phyloP scores from a whole-genome alignment of 2,329 filamentous ascomycete species.

The Zymoseptoria ardabiliae region DNA sequence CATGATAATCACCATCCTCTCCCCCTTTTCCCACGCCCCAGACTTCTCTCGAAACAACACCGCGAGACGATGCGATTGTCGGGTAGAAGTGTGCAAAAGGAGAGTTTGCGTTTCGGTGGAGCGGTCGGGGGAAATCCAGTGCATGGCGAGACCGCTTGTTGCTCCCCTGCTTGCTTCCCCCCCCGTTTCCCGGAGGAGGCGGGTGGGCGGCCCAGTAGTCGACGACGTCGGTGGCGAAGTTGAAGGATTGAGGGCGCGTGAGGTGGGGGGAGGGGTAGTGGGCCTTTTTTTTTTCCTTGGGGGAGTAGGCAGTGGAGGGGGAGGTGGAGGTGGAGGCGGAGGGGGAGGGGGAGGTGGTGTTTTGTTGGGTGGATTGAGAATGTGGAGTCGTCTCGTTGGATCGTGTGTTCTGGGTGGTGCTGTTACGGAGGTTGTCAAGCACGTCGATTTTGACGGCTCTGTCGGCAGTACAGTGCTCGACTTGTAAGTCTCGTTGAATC shows the following conservation, averaged over 20 bases:
- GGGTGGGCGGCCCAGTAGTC: slow-evolving; percentile 33
- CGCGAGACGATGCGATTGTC: slow-evolving; percentile 32
- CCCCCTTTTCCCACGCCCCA: slow-evolving; percentile 28
- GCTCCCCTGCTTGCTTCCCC: too few relatives aligned
- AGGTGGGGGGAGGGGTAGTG: slow-evolving; percentile 21
- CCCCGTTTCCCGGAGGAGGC: slow-evolving; percentile 18
- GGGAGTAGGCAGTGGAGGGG: too few relatives aligned
- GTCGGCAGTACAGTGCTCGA: too few relatives aligned
- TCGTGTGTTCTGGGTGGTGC: too few relatives aligned
- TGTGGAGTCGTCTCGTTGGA: too few relatives aligned
- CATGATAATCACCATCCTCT: slow-evolving; percentile 33
- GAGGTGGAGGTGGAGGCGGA: accelerated
- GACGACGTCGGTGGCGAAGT: slow-evolving; percentile 36
- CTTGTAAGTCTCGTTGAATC: too few relatives aligned
- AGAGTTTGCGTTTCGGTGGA: slow-evolving; percentile 23
- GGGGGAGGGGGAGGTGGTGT: too few relatives aligned
- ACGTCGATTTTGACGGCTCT: too few relatives aligned
- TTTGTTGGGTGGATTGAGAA: too few relatives aligned
- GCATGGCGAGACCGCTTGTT: slow-evolving; percentile 29
- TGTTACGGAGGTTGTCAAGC: too few relatives aligned
- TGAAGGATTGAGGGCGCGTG: slow-evolving; percentile 28
- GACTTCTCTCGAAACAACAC: slow-evolving; percentile 28
- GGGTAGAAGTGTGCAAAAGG: slow-evolving; percentile 32
- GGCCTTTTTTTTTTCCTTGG: too few relatives aligned
- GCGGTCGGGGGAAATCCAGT: slow-evolving; percentile 33